Conservation (phyloP, 2,329 filamentous ascomycete species). For the Fusarium veterinarium region DNA sequence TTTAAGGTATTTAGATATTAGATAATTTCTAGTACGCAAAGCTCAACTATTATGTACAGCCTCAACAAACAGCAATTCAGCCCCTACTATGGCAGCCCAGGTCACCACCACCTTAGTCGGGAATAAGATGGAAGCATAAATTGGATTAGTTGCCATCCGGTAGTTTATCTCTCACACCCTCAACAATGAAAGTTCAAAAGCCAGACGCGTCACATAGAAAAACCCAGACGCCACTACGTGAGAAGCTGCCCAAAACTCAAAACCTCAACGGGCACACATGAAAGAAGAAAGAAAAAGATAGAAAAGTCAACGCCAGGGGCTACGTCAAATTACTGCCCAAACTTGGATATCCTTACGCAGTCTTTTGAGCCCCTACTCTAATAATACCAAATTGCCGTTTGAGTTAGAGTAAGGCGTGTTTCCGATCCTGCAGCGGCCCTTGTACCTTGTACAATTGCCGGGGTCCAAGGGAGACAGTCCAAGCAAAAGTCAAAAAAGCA, state of each 20-base stretch:
- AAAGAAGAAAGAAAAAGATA: not conserved
- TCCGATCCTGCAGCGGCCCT: constrained; percentile 32
- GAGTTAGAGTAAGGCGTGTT: constrained; percentile 34
- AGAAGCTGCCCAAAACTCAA: not conserved
- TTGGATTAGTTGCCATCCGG: not conserved
- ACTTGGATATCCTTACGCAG: not conserved
- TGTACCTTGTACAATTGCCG: constrained; percentile 8
- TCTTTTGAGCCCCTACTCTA: constrained; percentile 1
- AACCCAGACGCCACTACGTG: constrained; percentile 22
- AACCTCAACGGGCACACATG: not conserved
- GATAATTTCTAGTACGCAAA: not conserved
- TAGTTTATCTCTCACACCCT: constrained; percentile 11
- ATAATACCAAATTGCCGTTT: constrained; percentile 27
- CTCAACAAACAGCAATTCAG: not conserved
- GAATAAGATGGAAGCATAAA: not conserved
- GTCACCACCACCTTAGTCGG: not conserved
- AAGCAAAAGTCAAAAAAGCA: not conserved
- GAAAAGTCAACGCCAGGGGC: not conserved
- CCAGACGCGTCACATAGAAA: constrained; percentile 1
- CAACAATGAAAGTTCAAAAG: not conserved
- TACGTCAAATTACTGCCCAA: constrained; percentile 1
- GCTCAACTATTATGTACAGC: not conserved
- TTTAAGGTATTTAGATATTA: not conserved
- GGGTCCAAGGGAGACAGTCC: constrained; percentile 7
- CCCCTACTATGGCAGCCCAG: not conserved